Percentiles rank a stretch among this genome's conserved stretches.
Conservation (phyloP, 2,329 filamentous ascomycete species). For the Sclerotinia sclerotiorum region DNA sequence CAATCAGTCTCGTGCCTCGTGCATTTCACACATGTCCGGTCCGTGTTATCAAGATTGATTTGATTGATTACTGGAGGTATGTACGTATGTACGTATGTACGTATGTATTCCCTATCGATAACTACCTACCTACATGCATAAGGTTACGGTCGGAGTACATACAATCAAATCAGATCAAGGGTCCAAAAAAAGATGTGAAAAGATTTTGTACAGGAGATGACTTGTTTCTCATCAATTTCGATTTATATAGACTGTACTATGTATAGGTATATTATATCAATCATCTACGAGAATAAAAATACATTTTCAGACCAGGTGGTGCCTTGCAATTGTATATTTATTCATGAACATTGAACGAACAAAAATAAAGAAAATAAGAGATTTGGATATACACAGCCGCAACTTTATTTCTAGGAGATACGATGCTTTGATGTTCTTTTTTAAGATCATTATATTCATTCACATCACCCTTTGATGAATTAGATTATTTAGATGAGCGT, state of each 20-base stretch:
- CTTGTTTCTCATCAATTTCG: constrained; percentile 10
- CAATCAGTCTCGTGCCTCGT: no score
- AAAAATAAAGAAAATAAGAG: neutral
- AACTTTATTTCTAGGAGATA: neutral
- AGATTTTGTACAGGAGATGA: neutral
- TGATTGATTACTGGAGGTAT: no score
- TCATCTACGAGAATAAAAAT: constrained; percentile 2
- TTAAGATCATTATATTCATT: no score
- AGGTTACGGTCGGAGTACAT: no score
- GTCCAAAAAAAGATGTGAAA: neutral
- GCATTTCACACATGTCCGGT: neutral
- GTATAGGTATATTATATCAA: no score
- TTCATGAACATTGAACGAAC: no score
- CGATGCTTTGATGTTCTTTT: no score
- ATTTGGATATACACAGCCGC: neutral
- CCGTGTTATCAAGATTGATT: constrained; percentile 10
- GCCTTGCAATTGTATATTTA: neutral
- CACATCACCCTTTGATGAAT: no score
- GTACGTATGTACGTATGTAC: no score
- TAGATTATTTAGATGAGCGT: neutral
- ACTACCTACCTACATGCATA: neutral
- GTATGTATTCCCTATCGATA: neutral
- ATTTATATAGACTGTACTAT: neutral
- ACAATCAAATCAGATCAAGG: neutral
- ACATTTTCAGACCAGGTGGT: neutral